Conservation (phyloP, 345 rosid genomes). For the Citrus sp. region DNA sequence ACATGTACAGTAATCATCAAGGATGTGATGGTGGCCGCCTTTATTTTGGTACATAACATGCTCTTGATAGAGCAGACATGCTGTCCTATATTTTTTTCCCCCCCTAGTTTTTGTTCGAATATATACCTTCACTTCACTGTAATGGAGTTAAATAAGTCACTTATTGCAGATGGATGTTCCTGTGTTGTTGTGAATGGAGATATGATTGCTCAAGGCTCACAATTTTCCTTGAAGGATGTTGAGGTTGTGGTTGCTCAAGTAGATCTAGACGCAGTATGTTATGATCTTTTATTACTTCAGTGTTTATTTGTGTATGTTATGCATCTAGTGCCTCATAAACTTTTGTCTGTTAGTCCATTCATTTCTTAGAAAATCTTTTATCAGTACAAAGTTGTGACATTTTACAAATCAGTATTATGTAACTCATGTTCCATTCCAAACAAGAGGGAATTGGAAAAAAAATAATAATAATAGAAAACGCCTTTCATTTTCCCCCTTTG, state of each 20-base stretch:
- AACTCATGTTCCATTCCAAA: neutral
- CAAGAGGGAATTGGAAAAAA: neutral
- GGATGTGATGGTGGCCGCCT: slow-evolving; percentile 97
- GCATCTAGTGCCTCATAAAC: neutral
- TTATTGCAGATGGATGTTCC: slow-evolving; percentile 74
- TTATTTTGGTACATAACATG: slow-evolving; percentile 59
- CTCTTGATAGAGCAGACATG: neutral
- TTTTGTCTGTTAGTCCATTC: neutral
- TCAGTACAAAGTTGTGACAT: neutral
- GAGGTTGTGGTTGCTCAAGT: slow-evolving; percentile 87
- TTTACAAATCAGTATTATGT: neutral
- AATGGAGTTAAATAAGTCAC: neutral
- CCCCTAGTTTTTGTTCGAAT: neutral
- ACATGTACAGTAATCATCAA: slow-evolving; percentile 95
- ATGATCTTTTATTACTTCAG: neutral
- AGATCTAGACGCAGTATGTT: slow-evolving; percentile 85
- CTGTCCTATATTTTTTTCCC: neutral
- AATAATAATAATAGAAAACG: no score
- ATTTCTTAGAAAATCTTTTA: neutral
- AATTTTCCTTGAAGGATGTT: slow-evolving; percentile 85
- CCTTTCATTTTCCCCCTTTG: neutral
- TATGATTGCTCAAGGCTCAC: slow-evolving; percentile 87
- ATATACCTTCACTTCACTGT: neutral
- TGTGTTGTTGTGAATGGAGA: slow-evolving; percentile 83
- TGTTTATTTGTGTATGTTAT: neutral